Base-by-base conservation (phyloP, 2,329 filamentous ascomycete genomes). In the Microsporum canis region DNA sequence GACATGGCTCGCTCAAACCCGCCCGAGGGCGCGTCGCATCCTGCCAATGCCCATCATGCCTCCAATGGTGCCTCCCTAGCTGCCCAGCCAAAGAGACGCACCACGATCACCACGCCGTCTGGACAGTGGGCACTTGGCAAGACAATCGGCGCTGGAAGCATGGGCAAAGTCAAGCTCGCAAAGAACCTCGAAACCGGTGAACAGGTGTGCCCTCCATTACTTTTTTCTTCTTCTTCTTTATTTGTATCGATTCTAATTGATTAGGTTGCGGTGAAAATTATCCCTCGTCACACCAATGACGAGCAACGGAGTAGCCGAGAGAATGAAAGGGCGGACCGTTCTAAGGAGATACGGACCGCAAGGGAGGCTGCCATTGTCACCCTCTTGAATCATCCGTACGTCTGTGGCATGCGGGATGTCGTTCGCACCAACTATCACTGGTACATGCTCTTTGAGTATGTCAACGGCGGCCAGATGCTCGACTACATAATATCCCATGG, bases 391-490 rank as follows among this genome's bases (percentile, higher is more conserved):
- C 94, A 97, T 70, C 94, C 92, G 12, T 95, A 96, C 71, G 95
- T 99, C 62, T 97, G 94, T 73, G 91, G 89, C 62, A 88, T 99
- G 82, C 86, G 91, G 66, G 94, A 99, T 76, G 91, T 96, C 31
- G 88, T 97, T 61, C 87, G 91, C 62, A 97, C 94, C 58, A 92
- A 94, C 70, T 94, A 96, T 73, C 94, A 99, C 75, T 99, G 94
- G 94, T 99, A 99, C 76, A 99, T 99, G 94, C 85, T 99, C 58
- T 99, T 96, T 71, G 94, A 99, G 77, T 96, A 94, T 73, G 94
- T 99, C 75, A 96, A 99, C 71, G 94, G 94, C 56, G 94, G 94
- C 17, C 94, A 99, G 77, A 97, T 99, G 94, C 85, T 99, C 64
- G 94, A 99, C 78, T 99, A 97, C 76, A 99, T 99, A 73, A 99